Percentiles rank a stretch among this genome's conserved stretches.
Evolutionary conservation across 176 grass and related monocot species (phyloP).

Genomic region (Eremochloa ophiuroides): DNA sequence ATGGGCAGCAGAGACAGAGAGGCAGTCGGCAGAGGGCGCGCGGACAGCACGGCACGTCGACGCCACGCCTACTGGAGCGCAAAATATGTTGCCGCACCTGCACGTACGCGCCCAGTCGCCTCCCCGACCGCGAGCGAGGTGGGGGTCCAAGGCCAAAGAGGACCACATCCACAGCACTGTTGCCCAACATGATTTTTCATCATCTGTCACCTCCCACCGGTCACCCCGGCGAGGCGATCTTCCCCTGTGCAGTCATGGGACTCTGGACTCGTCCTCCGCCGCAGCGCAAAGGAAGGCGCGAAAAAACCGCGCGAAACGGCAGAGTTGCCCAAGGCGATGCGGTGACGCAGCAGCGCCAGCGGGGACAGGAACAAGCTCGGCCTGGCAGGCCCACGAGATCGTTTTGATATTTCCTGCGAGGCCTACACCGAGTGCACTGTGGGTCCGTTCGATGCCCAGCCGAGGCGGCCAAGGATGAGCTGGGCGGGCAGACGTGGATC

Average conservation of each 20-base stretch:
- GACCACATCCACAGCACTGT: conserved; percentile 24
- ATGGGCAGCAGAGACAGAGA: neutral
- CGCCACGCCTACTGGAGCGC: neutral
- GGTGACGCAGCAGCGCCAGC: neutral
- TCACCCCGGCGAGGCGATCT: neutral
- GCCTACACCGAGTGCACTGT: too few relatives aligned
- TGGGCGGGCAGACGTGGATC: too few relatives aligned
- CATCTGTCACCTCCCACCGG: neutral
- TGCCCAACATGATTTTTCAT: neutral
- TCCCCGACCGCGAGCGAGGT: too few relatives aligned
- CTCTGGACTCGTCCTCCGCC: neutral
- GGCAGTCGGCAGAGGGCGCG: neutral
- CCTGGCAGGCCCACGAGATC: neutral
- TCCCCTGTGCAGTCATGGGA: conserved; percentile 19
- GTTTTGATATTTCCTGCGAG: neutral
- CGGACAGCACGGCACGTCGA: neutral
- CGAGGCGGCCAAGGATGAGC: too few relatives aligned
- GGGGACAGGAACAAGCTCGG: neutral
- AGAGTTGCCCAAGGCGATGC: neutral
- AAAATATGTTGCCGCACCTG: neutral
- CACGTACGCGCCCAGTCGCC: neutral
- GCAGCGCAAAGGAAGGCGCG: too few relatives aligned
- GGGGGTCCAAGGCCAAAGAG: neutral
- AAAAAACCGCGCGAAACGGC: neutral
- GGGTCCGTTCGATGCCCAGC: too few relatives aligned